phyloP scores from a whole-genome alignment of 2,329 filamentous ascomycete species.

The Fusarium palustre region DNA sequence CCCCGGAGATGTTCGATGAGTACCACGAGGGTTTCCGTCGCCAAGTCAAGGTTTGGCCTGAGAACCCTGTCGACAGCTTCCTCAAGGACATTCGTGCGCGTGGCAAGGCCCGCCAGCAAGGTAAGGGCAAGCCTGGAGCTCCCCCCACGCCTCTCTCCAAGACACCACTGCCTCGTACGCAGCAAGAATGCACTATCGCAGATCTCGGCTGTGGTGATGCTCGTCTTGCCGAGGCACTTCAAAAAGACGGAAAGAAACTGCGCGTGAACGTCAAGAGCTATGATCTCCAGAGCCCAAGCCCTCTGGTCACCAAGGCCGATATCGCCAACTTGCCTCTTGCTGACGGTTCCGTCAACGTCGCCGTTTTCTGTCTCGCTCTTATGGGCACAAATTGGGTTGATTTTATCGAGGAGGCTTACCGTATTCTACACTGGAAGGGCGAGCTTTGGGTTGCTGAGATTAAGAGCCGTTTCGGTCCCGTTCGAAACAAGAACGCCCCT shows the following conservation, averaged over 20 bases:
- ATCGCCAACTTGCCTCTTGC: slow-evolving; percentile 84
- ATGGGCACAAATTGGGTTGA: slow-evolving; percentile 99
- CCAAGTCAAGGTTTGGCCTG: slow-evolving; percentile 95
- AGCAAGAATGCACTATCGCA: slow-evolving; percentile 80
- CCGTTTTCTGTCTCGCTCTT: slow-evolving; percentile 93
- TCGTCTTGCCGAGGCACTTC: slow-evolving; percentile 77
- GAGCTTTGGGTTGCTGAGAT: slow-evolving; percentile 98
- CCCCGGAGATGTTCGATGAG: slow-evolving; percentile 93
- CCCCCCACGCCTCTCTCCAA: slow-evolving; percentile 45
- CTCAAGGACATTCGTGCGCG: slow-evolving; percentile 76
- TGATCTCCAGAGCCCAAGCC: slow-evolving; percentile 82
- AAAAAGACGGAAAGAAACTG: slow-evolving; percentile 71
- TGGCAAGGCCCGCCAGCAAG: slow-evolving; percentile 63
- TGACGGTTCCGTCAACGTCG: slow-evolving; percentile 83
- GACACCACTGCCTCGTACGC: slow-evolving; percentile 75
- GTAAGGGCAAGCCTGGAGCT: slow-evolving; percentile 48
- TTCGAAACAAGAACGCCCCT: slow-evolving; percentile 53
- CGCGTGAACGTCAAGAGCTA: slow-evolving; percentile 83
- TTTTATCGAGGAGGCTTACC: slow-evolving; percentile 95
- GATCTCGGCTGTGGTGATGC: slow-evolving; percentile 96
- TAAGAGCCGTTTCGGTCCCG: slow-evolving; percentile 82
- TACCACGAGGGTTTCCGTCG: slow-evolving; percentile 97
- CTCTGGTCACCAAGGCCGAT: slow-evolving; percentile 87
- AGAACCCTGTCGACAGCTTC: slow-evolving; percentile 94
- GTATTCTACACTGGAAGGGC: slow-evolving; percentile 90